phyloP scores from a whole-genome alignment of 176 grass and related monocot genomes.

The Puya raimondii region DNA sequence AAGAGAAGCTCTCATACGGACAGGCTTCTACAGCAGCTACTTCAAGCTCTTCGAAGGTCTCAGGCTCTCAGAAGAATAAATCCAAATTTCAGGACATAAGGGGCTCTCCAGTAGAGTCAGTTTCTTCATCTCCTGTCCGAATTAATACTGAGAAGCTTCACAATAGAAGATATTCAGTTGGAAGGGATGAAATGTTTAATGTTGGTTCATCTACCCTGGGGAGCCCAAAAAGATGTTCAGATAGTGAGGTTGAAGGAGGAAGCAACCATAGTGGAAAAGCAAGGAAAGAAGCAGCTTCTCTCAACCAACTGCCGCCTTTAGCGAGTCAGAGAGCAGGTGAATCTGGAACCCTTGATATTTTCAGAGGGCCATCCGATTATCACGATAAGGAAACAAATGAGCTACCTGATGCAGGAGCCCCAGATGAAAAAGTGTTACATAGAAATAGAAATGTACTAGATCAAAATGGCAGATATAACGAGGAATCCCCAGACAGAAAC shows the following conservation, averaged over 20 bases:
- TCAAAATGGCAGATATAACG: neutral
- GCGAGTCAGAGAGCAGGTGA: neutral
- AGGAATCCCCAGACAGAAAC: neutral
- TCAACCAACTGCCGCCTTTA: neutral
- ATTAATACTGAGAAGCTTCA: constrained; percentile 43
- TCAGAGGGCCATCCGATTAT: neutral
- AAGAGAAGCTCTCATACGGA: constrained; percentile 14
- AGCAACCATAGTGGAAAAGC: constrained; percentile 2
- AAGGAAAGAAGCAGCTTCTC: neutral
- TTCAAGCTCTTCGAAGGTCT: constrained; percentile 74
- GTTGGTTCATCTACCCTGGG: constrained; percentile 35
- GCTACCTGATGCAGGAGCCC: neutral
- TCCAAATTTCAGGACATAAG: constrained; percentile 35
- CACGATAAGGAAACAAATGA: neutral
- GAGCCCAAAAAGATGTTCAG: constrained; percentile 39
- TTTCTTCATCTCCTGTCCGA: constrained; percentile 63
- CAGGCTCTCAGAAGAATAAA: constrained; percentile 49
- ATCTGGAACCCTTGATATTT: neutral
- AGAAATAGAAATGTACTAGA: neutral
- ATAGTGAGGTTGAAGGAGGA: constrained; percentile 33
- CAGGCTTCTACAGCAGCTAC: constrained; percentile 46
- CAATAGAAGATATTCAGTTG: constrained; percentile 36
- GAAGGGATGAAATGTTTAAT: constrained; percentile 48
- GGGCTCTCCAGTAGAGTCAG: constrained; percentile 51
- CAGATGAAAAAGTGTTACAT: neutral